These are phyloP conservation scores for Candida tunisiensis DNA, from an alignment of 1,139 yeast species.

Conservation along the genomic window DNA sequence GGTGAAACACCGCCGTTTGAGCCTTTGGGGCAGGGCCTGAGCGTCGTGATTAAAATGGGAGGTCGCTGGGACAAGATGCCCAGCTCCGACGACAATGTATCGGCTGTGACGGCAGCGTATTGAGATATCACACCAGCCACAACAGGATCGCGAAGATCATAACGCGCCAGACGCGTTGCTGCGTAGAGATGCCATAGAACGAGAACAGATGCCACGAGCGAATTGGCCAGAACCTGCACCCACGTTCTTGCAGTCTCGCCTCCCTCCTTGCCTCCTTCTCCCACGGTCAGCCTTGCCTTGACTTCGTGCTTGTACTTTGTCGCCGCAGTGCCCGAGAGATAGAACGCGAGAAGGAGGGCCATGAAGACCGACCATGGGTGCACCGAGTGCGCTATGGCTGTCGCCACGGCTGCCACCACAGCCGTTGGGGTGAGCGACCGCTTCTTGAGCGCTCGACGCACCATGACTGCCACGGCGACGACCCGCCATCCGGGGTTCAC, in stretches of 20 bases:
- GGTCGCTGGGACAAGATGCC: constrained; percentile 25
- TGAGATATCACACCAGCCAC: constrained; percentile 23
- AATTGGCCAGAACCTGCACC: constrained; percentile 27
- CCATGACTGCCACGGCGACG: too few relatives aligned
- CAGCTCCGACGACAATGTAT: constrained; percentile 33
- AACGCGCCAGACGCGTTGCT: constrained; percentile 1
- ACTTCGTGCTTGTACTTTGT: constrained; percentile 2
- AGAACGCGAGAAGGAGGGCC: constrained; percentile 21
- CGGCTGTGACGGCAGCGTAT: constrained; percentile 31
- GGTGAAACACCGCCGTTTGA: constrained; percentile 32
- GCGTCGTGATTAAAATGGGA: constrained; percentile 27
- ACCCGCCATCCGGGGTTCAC: too few relatives aligned
- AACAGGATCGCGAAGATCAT: constrained; percentile 5
- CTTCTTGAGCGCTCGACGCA: constrained; percentile 16
- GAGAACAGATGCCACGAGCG: constrained; percentile 19
- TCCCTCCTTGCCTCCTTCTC: constrained; percentile 7
- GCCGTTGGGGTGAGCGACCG: constrained; percentile 24
- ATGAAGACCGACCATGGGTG: constrained; percentile 22
- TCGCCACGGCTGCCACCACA: constrained; percentile 20
- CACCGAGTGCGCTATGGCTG: constrained; percentile 25
- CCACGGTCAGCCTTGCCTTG: constrained; percentile 2
- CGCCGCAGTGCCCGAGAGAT: constrained; percentile 22
- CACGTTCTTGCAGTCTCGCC: constrained; percentile 19
- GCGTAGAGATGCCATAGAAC: constrained; percentile 6
- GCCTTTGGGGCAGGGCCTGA: constrained; percentile 28